phyloP scores from a whole-genome alignment of 2,329 filamentous ascomycete genomes.

The Teratosphaeria destructans region DNA sequence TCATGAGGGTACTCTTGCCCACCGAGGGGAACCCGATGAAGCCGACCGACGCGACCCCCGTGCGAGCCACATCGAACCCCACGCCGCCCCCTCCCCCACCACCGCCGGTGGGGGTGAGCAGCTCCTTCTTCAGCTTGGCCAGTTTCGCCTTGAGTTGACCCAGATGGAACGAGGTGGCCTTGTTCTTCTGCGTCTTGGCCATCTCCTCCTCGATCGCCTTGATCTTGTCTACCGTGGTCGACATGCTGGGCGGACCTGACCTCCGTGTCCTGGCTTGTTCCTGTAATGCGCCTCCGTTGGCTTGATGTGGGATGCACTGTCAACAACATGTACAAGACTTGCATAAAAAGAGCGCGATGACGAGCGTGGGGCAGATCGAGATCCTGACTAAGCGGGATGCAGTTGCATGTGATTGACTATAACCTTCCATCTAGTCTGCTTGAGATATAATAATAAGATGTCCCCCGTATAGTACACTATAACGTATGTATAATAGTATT shows the following conservation, averaged over 20 bases:
- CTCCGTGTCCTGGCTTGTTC: neutral
- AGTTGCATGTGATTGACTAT: neutral
- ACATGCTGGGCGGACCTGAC: slow-evolving; percentile 45
- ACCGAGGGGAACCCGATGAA: slow-evolving; percentile 98
- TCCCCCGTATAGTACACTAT: no score
- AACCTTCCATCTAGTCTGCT: no score
- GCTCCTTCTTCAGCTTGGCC: slow-evolving; percentile 92
- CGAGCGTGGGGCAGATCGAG: neutral
- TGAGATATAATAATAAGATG: no score
- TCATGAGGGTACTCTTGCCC: slow-evolving; percentile 97
- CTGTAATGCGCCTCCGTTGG: neutral
- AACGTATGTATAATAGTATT: no score
- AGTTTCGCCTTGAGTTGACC: slow-evolving; percentile 94
- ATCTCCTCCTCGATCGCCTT: slow-evolving; percentile 97
- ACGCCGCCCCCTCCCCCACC: slow-evolving; percentile 79
- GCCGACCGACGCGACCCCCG: slow-evolving; percentile 90
- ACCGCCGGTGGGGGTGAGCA: slow-evolving; percentile 69
- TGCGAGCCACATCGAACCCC: slow-evolving; percentile 95
- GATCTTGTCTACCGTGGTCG: slow-evolving; percentile 98
- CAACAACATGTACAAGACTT: neutral
- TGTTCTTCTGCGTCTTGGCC: slow-evolving; percentile 96
- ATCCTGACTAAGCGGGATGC: neutral
- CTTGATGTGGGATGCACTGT: neutral
- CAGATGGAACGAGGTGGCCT: slow-evolving; percentile 39
- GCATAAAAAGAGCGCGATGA: neutral